These are phyloP conservation scores for Neonectria faginata DNA, from an alignment of 2,329 filamentous ascomycete genomes.

Conservation along the genomic window DNA sequence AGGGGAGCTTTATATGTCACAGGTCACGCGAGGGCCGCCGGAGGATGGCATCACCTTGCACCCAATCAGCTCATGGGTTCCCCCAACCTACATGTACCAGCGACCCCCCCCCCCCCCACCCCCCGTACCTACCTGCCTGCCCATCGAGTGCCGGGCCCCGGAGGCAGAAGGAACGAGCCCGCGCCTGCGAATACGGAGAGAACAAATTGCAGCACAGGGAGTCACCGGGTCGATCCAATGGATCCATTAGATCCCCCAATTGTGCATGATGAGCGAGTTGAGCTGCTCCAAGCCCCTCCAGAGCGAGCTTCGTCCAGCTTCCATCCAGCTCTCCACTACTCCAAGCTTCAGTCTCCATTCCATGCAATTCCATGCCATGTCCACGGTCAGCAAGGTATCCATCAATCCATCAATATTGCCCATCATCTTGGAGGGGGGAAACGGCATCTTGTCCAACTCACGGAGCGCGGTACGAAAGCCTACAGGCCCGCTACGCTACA, in stretches of 20 bases:
- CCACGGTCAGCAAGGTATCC: neutral
- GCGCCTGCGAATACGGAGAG: slow-evolving; percentile 17
- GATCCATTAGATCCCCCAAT: neutral
- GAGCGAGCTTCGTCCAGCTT: neutral
- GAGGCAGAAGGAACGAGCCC: slow-evolving; percentile 19
- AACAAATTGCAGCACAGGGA: neutral
- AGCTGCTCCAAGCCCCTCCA: neutral
- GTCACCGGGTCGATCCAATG: slow-evolving; percentile 3
- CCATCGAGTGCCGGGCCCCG: slow-evolving; percentile 26
- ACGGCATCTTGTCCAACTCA: slow-evolving; percentile 1
- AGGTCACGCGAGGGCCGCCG: slow-evolving; percentile 43
- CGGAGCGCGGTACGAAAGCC: neutral
- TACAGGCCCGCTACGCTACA: neutral
- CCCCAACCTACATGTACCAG: slow-evolving; percentile 23
- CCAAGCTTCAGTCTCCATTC: neutral
- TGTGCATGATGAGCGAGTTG: neutral
- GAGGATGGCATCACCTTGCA: slow-evolving; percentile 44
- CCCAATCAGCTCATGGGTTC: slow-evolving; percentile 46
- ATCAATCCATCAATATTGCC: neutral
- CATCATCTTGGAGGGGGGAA: neutral
- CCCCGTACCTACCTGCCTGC: slow-evolving; percentile 5
- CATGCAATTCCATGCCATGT: neutral
- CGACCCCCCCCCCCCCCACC: too few relatives aligned
- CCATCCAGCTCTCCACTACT: neutral
- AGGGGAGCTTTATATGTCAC: slow-evolving; percentile 43